These are phyloP conservation scores for Tylopilus sp. DNA, from an alignment of 1,284 basidiomycete genomes.

Conservation along the genomic window DNA sequence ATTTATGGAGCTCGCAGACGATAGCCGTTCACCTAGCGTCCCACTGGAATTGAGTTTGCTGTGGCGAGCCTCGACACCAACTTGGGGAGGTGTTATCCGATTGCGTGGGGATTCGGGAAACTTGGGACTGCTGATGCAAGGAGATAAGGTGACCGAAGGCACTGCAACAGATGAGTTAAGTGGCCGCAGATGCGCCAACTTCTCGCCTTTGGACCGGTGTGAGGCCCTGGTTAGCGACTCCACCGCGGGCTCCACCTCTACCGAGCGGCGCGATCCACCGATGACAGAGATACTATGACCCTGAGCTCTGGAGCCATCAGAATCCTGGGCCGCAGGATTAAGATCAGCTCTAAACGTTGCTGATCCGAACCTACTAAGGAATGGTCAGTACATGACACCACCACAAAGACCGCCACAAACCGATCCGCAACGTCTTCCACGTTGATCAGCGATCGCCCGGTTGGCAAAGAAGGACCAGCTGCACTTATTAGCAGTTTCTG, in stretches of 20 bases:
- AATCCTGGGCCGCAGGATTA: neutral
- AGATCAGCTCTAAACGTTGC: neutral
- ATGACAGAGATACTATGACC: neutral
- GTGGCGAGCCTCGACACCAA: neutral
- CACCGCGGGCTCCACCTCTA: neutral
- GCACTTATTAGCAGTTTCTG: neutral
- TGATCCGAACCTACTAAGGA: slow-evolving; percentile 6
- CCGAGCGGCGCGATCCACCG: neutral
- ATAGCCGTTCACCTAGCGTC: neutral
- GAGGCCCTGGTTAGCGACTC: neutral
- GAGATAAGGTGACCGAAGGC: slow-evolving; percentile 7
- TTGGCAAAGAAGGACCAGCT: neutral
- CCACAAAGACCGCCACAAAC: slow-evolving; percentile 13
- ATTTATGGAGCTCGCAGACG: neutral
- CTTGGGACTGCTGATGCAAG: neutral
- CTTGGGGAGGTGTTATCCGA: neutral
- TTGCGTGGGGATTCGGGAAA: neutral
- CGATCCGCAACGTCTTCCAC: neutral
- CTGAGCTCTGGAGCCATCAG: neutral
- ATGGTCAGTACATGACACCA: slow-evolving; percentile 4
- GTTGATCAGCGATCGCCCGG: neutral
- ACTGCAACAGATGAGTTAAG: neutral
- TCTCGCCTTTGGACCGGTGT: neutral
- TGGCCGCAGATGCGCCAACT: neutral
- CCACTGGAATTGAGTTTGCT: neutral